Evolutionary conservation across 2,329 filamentous ascomycete species (phyloP).

Genomic region (Hymenoscyphus scutula): DNA sequence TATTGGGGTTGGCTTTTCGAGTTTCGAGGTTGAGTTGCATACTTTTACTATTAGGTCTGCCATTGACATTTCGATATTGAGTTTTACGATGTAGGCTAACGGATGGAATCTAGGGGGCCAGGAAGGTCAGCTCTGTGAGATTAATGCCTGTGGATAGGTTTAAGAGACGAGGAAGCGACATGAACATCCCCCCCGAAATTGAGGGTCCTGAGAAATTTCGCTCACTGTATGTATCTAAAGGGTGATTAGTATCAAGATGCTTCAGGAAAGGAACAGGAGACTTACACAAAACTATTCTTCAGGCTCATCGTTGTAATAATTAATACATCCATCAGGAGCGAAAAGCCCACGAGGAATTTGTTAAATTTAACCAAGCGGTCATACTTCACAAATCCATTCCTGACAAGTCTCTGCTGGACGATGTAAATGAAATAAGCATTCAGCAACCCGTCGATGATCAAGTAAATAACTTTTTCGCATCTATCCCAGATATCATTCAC

Average conservation of each 20-base stretch:
- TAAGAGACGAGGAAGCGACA: too few relatives aligned
- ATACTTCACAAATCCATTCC: conserved; percentile 42
- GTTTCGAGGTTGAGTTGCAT: background rate
- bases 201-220: too few relatives aligned
- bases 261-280: background rate
- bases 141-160: too few relatives aligned
- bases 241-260: background rate
- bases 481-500: conserved; percentile 54
- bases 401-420: conserved; percentile 40
- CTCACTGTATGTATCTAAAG: background rate
- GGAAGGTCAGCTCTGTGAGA: too few relatives aligned
- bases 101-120: conserved; percentile 45
- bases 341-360: conserved; percentile 40
- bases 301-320: conserved; percentile 26
- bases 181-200: too few relatives aligned
- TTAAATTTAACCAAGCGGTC: conserved; percentile 42
- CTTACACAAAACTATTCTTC: conserved; percentile 16
- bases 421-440: conserved; percentile 51
- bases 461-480: conserved; percentile 50
- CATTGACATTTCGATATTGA: conserved; percentile 47
- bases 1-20: background rate
- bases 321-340: conserved; percentile 42
- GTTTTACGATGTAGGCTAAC: conserved; percentile 43
- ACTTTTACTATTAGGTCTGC: conserved; percentile 40
- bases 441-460: conserved; percentile 49